A percentile compares a stretch with the other conserved stretches of the same genome.
Evolutionary conservation across 1,284 basidiomycete genomes (phyloP).

Genomic region (Chalciporus sp.): DNA sequence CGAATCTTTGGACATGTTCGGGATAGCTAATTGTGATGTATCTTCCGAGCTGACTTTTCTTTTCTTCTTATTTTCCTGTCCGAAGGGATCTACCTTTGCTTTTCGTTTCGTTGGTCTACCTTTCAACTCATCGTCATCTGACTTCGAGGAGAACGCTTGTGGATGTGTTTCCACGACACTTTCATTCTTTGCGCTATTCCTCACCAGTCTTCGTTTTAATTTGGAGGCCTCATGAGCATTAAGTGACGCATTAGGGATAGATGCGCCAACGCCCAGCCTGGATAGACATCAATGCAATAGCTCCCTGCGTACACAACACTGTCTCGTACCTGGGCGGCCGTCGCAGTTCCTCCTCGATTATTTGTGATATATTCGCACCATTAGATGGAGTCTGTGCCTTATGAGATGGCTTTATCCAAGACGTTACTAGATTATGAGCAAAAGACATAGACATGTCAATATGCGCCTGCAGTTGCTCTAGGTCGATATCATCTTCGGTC

Average conservation of each 20-base stretch:
- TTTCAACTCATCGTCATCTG: constrained; percentile 59
- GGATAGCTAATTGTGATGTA: neutral
- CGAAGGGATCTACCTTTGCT: constrained; percentile 57
- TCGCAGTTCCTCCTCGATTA: constrained; percentile 65
- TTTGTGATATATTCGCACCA: constrained; percentile 47
- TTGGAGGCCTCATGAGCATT: constrained; percentile 50
- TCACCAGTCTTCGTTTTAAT: constrained; percentile 57
- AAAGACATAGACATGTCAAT: constrained; percentile 78
- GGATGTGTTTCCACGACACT: constrained; percentile 39
- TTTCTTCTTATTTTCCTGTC: constrained; percentile 40
- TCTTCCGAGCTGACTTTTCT: constrained; percentile 13
- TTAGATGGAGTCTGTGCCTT: constrained; percentile 34
- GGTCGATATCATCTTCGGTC: constrained; percentile 53
- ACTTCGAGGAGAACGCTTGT: constrained; percentile 29
- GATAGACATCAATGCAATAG: constrained; percentile 10
- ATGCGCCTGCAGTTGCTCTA: constrained; percentile 70
- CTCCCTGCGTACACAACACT: constrained; percentile 1
- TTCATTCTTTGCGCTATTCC: constrained; percentile 50
- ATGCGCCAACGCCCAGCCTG: constrained; percentile 72
- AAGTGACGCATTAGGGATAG: constrained; percentile 48
- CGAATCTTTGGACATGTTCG: neutral
- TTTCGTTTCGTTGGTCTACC: constrained; percentile 60
- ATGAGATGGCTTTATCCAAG: constrained; percentile 65
- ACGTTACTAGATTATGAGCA: constrained; percentile 66
- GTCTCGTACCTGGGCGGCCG: constrained; percentile 63